A percentile compares a stretch with the other conserved stretches of the same genome.
phyloP scores from a whole-genome alignment of 73 alveolate species.

The Paramecium pentaurelia region DNA sequence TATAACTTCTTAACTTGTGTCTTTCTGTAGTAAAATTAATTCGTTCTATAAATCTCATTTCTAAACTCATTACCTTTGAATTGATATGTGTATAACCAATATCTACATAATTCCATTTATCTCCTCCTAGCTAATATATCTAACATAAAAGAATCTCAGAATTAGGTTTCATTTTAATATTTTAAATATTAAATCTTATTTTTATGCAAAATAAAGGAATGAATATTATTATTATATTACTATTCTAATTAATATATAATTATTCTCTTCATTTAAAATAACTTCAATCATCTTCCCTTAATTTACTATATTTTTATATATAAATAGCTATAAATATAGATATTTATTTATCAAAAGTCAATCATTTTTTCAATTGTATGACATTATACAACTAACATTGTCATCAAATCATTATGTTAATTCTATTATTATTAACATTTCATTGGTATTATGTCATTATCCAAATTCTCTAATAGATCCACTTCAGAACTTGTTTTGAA shows the following conservation, averaged over 20 bases:
- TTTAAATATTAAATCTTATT: background rate
- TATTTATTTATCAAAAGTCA: background rate
- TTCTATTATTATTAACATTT: background rate
- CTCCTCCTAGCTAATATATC: background rate
- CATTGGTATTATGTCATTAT: background rate
- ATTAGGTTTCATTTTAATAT: background rate
- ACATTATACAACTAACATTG: background rate
- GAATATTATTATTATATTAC: background rate
- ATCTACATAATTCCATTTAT: conserved; percentile 7
- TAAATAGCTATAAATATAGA: background rate
- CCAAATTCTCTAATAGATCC: background rate
- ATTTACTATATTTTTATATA: background rate
- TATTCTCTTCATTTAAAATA: too few species aligned
- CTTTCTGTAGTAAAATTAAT: background rate
- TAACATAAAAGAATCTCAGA: background rate
- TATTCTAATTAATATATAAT: background rate
- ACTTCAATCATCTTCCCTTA: background rate
- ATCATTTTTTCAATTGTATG: background rate
- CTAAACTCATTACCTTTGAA: background rate
- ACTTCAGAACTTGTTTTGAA: background rate
- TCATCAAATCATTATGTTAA: background rate
- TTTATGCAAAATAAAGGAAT: background rate
- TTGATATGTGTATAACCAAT: background rate
- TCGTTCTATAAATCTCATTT: background rate
- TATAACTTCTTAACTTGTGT: background rate